Conservation (phyloP, 768 basidiomycete genomes). For the Guyanaporus albipodus region DNA sequence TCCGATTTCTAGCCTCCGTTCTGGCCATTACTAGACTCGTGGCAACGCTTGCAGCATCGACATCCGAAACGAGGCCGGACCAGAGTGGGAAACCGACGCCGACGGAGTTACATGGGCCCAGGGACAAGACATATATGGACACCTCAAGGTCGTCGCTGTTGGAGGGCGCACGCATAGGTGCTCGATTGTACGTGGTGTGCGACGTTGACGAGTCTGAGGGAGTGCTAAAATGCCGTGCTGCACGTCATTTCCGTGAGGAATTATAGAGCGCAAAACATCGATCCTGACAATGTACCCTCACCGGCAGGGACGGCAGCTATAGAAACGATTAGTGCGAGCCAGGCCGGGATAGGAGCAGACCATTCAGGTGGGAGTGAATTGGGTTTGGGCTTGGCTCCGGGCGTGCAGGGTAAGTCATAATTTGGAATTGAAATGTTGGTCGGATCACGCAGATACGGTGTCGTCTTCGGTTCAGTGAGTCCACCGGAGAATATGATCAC, state of each 20-base stretch:
- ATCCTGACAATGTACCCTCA: neutral
- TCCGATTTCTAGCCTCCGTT: neutral
- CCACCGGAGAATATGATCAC: neutral
- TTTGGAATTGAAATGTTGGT: neutral
- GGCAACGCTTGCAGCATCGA: constrained; percentile 13
- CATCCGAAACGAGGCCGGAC: neutral
- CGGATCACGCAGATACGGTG: constrained; percentile 8
- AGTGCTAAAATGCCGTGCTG: constrained; percentile 2
- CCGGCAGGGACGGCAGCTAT: neutral
- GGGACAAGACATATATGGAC: constrained; percentile 9
- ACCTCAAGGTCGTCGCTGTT: constrained; percentile 3
- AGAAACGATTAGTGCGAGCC: neutral
- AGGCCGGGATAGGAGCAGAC: neutral
- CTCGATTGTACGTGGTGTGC: constrained; percentile 12
- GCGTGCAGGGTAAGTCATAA: constrained; percentile 9
- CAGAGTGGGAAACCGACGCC: constrained; percentile 5
- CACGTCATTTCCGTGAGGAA: neutral
- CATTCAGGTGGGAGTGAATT: neutral
- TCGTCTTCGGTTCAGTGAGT: constrained; percentile 3
- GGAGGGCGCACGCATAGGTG: neutral
- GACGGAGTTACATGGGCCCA: constrained; percentile 9
- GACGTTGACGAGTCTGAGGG: neutral
- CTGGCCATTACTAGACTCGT: constrained; percentile 2
- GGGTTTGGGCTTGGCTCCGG: constrained; percentile 12
- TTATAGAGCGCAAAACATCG: constrained; percentile 7